phyloP scores from a whole-genome alignment of 768 basidiomycete genomes.

The Trametes cubensis region DNA sequence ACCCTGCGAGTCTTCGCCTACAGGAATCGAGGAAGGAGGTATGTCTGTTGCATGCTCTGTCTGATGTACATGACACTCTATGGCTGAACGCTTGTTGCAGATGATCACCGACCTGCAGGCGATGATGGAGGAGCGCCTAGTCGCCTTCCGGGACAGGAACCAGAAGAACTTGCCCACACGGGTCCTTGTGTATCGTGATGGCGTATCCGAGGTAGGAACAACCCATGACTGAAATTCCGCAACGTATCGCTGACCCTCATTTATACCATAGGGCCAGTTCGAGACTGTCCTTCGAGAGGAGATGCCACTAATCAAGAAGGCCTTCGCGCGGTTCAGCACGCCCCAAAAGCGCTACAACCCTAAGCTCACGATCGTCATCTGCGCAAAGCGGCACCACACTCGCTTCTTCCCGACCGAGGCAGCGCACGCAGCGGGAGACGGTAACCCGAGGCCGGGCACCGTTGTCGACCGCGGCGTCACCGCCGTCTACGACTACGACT shows the following conservation, averaged over 20 bases:
- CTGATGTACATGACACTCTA: background rate
- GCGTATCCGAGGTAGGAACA: conserved; percentile 69
- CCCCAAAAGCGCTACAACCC: conserved; percentile 45
- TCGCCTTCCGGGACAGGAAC: conserved; percentile 42
- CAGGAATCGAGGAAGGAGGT: conserved; percentile 75
- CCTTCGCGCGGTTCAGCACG: conserved; percentile 45
- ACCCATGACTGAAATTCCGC: background rate
- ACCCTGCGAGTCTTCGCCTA: conserved; percentile 52
- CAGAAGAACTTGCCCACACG: conserved; percentile 44
- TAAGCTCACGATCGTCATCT: conserved; percentile 54
- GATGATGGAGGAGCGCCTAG: conserved; percentile 54
- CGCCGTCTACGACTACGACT: conserved; percentile 56
- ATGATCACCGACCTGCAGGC: conserved; percentile 52
- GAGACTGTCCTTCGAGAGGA: conserved; percentile 47
- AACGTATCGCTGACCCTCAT: background rate
- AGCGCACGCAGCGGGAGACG: conserved; percentile 44
- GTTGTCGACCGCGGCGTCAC: conserved; percentile 59
- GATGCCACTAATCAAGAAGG: conserved; percentile 44
- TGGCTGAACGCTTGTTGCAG: conserved; percentile 18
- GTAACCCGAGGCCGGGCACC: conserved; percentile 56
- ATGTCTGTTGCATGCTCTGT: conserved; percentile 7
- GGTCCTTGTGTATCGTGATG: conserved; percentile 65
- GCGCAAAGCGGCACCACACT: conserved; percentile 61
- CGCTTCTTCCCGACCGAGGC: conserved; percentile 57
- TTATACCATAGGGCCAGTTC: conserved; percentile 48